These are phyloP conservation scores for Talaromyces rugulosus DNA, from an alignment of 2,329 filamentous ascomycete genomes.

Conservation along the genomic window DNA sequence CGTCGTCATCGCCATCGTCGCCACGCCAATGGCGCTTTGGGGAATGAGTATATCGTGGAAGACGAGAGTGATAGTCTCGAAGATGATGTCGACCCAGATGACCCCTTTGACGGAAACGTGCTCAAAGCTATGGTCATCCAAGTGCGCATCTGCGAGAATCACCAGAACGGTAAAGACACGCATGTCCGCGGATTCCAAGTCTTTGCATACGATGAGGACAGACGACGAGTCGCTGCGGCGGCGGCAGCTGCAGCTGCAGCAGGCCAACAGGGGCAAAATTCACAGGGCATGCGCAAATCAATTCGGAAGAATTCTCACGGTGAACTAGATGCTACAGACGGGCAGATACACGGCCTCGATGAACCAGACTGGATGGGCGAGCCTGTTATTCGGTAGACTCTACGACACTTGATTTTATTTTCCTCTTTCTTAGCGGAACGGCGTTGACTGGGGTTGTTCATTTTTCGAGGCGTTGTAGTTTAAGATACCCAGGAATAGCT, in stretches of 20 bases:
- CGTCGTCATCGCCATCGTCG: background rate
- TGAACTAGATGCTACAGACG: slow-evolving; percentile 20
- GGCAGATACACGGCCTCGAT: slow-evolving; percentile 28
- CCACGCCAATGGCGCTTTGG: too few relatives aligned
- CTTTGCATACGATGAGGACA: slow-evolving; percentile 53
- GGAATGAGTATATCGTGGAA: slow-evolving; percentile 6
- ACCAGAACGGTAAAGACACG: slow-evolving; percentile 99
- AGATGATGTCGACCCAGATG: slow-evolving; percentile 23
- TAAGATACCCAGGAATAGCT: slow-evolving; percentile 10
- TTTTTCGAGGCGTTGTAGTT: background rate
- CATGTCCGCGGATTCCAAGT: slow-evolving; percentile 91
- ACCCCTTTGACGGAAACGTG: slow-evolving; percentile 60
- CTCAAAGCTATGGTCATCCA: slow-evolving; percentile 87
- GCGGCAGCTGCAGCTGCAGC: slow-evolving; percentile 6
- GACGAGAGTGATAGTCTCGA: slow-evolving; percentile 19
- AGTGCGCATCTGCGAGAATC: slow-evolving; percentile 88
- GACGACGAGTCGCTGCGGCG: slow-evolving; percentile 24
- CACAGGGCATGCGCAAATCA: slow-evolving; percentile 24
- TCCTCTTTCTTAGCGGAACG: background rate
- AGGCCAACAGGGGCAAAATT: slow-evolving; percentile 15
- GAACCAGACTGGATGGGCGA: slow-evolving; percentile 49
- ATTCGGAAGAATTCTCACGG: slow-evolving; percentile 21
- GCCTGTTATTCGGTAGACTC: slow-evolving; percentile 40
- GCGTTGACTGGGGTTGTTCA: background rate
- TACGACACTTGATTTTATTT: background rate